Base-by-base conservation (phyloP, 2,329 filamentous ascomycete genomes). In the Colletotrichum tropicicola region DNA sequence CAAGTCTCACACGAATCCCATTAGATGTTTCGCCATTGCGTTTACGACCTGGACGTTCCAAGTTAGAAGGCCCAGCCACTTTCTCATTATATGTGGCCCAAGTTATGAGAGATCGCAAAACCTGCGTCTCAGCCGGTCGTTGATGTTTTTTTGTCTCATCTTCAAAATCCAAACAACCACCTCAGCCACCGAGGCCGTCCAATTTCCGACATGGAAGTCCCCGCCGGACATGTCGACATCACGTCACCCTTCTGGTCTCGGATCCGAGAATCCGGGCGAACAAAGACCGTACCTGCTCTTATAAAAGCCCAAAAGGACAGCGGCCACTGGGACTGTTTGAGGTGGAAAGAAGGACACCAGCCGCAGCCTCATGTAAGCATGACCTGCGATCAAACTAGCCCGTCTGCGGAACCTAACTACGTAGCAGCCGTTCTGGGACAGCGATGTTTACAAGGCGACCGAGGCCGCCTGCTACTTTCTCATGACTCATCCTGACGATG, bases 391-490 rank as follows among this genome's bases (percentile, higher is more conserved):
- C 3, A 23, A 2, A 7, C 25, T 6, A 9, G 25, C 30, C 27
- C 15, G 13, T 25, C 25, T 10, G 12, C 10, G n/a, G n/a, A n/a
- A n/a, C n/a, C n/a, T n/a, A n/a, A n/a, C n/a, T n/a, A n/a, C n/a
- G n/a, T n/a, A n/a, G 1, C 23, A 59, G 56, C 56, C 56, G 6
- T 59, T 59, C 15, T 59, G 56, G 56, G 56, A 59, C 27, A 51
- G 45, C 32, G 56, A 59, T 19, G 37, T 59, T 35, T 59, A 59
- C 56, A 59, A 59, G 19, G 45, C 56, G 32, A 59, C 35, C 19
- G 56, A 59, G 45, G 56, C 56, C 8, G 56, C 56, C 4, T 59
- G 56, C 45, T 59, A 59, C 35, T 59, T 51, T 23, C 25, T 59
- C 3, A 51, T 59, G 35, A 49, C 30, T 5, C 23, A 52, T 7